phyloP scores from a whole-genome alignment of 441 rosid species.

The Isatis lusitanica region DNA sequence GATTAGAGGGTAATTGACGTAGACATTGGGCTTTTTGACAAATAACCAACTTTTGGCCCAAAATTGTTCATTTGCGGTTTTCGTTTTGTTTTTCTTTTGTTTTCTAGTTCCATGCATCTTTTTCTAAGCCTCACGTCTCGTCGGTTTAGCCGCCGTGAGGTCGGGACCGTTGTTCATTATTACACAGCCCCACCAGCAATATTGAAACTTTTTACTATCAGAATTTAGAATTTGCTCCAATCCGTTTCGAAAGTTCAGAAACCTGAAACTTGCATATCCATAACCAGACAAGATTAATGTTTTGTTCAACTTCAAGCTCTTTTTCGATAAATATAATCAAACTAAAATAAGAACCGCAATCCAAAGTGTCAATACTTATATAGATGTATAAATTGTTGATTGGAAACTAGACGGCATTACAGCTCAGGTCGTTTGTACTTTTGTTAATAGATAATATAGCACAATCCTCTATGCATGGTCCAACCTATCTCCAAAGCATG shows the following conservation, averaged over 20 bases:
- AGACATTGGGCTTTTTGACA: slow-evolving; percentile 34
- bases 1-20: slow-evolving; percentile 19
- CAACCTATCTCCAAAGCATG: slow-evolving; percentile 4
- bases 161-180: slow-evolving; percentile 12
- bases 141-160: slow-evolving; percentile 20
- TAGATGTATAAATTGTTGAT: slow-evolving; percentile 5
- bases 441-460: slow-evolving; percentile 23
- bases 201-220: not conserved
- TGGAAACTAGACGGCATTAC: slow-evolving; percentile 29
- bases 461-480: slow-evolving; percentile 22
- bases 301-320: not conserved
- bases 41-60: slow-evolving; percentile 30
- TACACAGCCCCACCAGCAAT: slow-evolving; percentile 5
- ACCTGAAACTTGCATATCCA: not conserved
- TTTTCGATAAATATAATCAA: not conserved
- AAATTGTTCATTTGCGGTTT: not conserved
- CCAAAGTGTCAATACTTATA: too few relatives aligned
- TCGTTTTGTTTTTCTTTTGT: too few relatives aligned
- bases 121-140: not conserved
- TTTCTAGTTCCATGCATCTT: slow-evolving; percentile 14
- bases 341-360: not conserved
- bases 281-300: not conserved
- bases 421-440: slow-evolving; percentile 24
- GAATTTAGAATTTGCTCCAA: not conserved
- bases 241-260: not conserved